Base-by-base conservation (phyloP, 805 yeast genomes). In the Schwanniomyces vanrijiae region DNA sequence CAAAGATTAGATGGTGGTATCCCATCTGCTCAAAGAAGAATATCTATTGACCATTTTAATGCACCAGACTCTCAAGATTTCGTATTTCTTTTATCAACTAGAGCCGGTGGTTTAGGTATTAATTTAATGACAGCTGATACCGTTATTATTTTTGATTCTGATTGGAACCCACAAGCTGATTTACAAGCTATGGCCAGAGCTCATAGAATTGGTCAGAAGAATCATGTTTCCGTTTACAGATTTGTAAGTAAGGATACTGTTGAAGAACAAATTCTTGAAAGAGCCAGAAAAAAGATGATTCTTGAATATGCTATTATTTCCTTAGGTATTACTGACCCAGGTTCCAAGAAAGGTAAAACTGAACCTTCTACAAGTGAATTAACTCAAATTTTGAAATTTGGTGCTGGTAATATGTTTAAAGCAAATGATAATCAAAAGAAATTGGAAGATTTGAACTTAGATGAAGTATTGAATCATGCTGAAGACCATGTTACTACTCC, bases 81-180 rank as follows among this genome's bases (percentile, higher is more conserved):
- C 62, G 95, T 84, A 2, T 94, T 94, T 53, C 68, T 94, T 60
- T 73, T 94, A 44, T 86, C 96, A 20, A 94, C 99, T 0, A 82
- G 99, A 73, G 99, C 99, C 11, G 99, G 99, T 74, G 99, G 99
- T 45, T 76, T 94, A 51, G 99, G 99, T 69, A 94, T 94, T 64
- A 94, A 94, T 65, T 76, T 94, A 64, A 94, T 94, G 99, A 94
- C 99, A 5, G 99, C 99, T 3, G 99, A 94, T 62, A 94, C 99
- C 6, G 99, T 94, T 24, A 89, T 94, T 56, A 92, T 94, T 35
- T 94, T 94, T 69, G 99, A 94, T 68, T 89, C 96, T 4, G 99
- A 94, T 71, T 94, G 99, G 99, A 94, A 94, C 63, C 99, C 99
- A 0, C 99, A 94, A 66, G 99, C 99, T 0, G 99, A 94, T 77